Conservation (phyloP, 2,329 filamentous ascomycete genomes). For the Aspergillus floridensis region DNA sequence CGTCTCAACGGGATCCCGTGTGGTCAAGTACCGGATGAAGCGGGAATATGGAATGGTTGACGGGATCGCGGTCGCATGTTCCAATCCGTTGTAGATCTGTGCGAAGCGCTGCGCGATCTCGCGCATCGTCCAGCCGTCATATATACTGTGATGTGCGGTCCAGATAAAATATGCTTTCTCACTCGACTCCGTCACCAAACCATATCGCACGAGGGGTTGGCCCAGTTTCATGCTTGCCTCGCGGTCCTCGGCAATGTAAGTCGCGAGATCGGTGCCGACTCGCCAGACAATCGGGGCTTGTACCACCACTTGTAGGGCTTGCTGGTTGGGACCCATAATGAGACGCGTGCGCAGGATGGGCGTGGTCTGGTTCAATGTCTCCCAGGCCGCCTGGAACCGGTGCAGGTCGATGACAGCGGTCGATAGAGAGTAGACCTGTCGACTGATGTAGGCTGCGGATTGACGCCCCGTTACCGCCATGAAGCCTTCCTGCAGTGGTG, state of each 20-base stretch:
- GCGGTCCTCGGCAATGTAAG: not conserved
- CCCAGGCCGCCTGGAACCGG: constrained; percentile 39
- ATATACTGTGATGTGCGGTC: not conserved
- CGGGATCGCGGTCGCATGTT: not conserved
- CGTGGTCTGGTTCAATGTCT: not conserved
- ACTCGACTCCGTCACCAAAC: not conserved
- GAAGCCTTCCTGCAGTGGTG: constrained; percentile 41
- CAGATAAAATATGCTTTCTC: not conserved
- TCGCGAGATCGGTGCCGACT: not conserved
- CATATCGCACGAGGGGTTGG: not conserved
- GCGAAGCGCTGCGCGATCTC: not conserved
- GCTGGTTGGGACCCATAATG: not conserved
- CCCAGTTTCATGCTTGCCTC: not conserved
- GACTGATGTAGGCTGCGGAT: constrained; percentile 37
- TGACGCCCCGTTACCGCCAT: constrained; percentile 33
- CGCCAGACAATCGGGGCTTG: not conserved
- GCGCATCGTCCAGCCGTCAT: not conserved
- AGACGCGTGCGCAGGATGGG: not conserved
- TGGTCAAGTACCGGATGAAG: not conserved
- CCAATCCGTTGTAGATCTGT: not conserved
- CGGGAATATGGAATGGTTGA: not conserved
- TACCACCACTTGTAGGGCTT: not conserved
- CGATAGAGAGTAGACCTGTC: constrained; percentile 28
- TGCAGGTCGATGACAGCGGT: constrained; percentile 25
- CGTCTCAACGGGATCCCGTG: too few relatives aligned